phyloP scores from a whole-genome alignment of 345 rosid genomes.

The Brassica nigra region DNA sequence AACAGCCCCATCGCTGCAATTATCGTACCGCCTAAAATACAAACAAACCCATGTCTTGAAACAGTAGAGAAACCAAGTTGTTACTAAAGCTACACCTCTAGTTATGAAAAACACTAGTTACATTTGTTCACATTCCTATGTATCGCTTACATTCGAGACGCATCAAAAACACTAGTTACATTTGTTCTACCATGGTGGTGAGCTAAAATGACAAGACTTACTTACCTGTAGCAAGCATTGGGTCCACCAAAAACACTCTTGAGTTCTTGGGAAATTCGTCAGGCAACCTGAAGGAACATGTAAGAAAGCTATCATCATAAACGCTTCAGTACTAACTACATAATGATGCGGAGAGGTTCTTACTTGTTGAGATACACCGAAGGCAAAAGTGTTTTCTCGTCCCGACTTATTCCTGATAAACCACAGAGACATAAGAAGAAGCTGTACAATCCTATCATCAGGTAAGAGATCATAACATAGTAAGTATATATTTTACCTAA shows the following conservation, averaged over 20 bases:
- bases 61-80: background rate
- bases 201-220: background rate
- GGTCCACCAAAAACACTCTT: slow-evolving; percentile 82
- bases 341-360: slow-evolving; percentile 31
- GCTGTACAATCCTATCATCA: background rate
- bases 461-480: background rate
- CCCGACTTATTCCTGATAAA: slow-evolving; percentile 63
- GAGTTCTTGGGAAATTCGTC: slow-evolving; percentile 62
- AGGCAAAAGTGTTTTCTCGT: slow-evolving; percentile 85
- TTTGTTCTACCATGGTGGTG: background rate
- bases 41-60: background rate
- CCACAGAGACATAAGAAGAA: slow-evolving; percentile 15
- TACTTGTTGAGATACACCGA: slow-evolving; percentile 83
- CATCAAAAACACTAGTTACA: background rate
- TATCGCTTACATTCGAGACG: background rate
- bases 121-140: background rate
- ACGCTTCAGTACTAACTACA: background rate
- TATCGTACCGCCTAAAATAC: slow-evolving; percentile 74
- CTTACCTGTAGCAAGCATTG: slow-evolving; percentile 88
- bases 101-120: background rate
- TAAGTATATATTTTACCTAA: slow-evolving; percentile 47
- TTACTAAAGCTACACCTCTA: background rate
- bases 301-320: slow-evolving; percentile 3
- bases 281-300: slow-evolving; percentile 66
- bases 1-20: slow-evolving; percentile 72